Conservation (phyloP, 140 eudicot species). For the Cichorium intybus region DNA sequence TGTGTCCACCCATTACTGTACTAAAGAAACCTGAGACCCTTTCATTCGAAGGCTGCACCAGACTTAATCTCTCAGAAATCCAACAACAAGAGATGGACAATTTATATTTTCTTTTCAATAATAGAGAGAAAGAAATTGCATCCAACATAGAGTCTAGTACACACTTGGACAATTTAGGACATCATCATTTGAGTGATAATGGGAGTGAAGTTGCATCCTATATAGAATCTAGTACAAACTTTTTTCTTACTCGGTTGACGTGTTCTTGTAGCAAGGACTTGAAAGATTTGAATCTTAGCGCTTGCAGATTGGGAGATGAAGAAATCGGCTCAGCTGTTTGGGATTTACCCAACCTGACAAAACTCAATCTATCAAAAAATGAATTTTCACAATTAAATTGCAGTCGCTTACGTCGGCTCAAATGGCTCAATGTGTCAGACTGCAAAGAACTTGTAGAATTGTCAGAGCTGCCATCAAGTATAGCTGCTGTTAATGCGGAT, state of each 20-base stretch:
- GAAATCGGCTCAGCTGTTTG: conserved; percentile 7
- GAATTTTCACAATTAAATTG: conserved; percentile 4
- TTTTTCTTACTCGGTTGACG: conserved; percentile 1
- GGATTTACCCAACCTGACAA: conserved; percentile 3
- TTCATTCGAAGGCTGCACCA: too few species aligned
- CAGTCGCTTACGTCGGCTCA: background rate
- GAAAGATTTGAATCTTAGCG: conserved; percentile 8
- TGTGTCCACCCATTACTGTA: background rate
- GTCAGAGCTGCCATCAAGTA: background rate
- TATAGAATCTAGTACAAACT: too few species aligned
- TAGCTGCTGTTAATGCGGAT: background rate
- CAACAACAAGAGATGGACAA: too few species aligned
- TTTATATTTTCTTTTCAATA: too few species aligned
- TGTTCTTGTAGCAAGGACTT: background rate
- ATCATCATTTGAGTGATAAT: too few species aligned
- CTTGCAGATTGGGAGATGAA: conserved; percentile 5
- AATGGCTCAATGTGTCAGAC: background rate
- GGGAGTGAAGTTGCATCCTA: conserved; percentile 7
- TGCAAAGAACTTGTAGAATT: background rate
- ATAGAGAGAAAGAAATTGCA: too few species aligned
- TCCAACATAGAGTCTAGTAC: too few species aligned
- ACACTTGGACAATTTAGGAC: too few species aligned
- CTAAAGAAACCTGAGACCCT: background rate
- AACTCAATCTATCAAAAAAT: conserved; percentile 13
- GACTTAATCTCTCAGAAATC: too few species aligned